These are phyloP conservation scores for Pogostemon cablin DNA, from an alignment of 257 asterid species.

Conservation along the genomic window DNA sequence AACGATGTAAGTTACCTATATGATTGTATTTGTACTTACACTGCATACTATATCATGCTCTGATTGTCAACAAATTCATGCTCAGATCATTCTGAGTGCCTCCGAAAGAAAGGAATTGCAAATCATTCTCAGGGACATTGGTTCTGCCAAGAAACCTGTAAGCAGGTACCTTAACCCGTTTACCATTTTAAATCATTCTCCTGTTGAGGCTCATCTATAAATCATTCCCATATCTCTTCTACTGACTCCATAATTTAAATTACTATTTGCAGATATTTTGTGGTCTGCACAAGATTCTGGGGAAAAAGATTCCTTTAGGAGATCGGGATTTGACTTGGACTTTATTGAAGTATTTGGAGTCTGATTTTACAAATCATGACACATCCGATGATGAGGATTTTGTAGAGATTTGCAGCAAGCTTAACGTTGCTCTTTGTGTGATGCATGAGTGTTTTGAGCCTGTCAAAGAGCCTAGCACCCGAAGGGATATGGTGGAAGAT, in stretches of 20 bases:
- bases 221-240: background rate
- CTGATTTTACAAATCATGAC: conserved; percentile 39
- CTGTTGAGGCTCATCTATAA: background rate
- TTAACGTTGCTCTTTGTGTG: conserved; percentile 71
- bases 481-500: conserved; percentile 83
- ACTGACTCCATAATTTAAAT: background rate
- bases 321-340: conserved; percentile 67
- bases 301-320: conserved; percentile 62
- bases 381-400: conserved; percentile 42
- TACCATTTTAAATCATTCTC: conserved; percentile 12
- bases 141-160: conserved; percentile 72
- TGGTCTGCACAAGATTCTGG: conserved; percentile 56
- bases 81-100: conserved; percentile 74
- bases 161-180: conserved; percentile 52
- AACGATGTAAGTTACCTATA: conserved; percentile 54
- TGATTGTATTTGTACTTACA: conserved; percentile 28
- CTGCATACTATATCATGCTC: conserved; percentile 8
- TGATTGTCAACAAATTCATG: conserved; percentile 35
- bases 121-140: conserved; percentile 49
- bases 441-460: conserved; percentile 95
- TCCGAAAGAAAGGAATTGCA: conserved; percentile 43
- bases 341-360: conserved; percentile 53
- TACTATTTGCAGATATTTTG: conserved; percentile 62
- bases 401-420: conserved; percentile 65
- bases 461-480: conserved; percentile 66